Base-by-base conservation (phyloP, 2,329 filamentous ascomycete genomes). In the Aspergillus terreus region DNA sequence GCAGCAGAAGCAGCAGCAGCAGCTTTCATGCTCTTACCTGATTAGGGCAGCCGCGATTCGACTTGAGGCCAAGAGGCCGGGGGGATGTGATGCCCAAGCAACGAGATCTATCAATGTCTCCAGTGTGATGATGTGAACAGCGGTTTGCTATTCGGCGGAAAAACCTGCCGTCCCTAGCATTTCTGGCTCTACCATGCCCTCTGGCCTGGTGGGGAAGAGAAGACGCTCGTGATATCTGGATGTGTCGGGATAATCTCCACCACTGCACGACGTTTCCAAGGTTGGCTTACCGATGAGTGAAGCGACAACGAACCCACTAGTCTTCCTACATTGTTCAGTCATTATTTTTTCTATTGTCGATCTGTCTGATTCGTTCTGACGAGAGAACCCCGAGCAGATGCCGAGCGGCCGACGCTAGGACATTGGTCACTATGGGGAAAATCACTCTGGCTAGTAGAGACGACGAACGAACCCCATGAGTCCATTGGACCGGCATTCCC, bases 61-160 rank as follows among this genome's bases (percentile, higher is more conserved):
- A n/a, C 35, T 38, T 14, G 14, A 38, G 40, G 19, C 19, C 40
- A 42, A 17, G 12, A 38, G 35, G 35, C 35, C 40, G 15, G 40
- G 11, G 11, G 23, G 40, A 23, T 42, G 40, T 42, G 40, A 23
- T 42, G 40, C 40, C 40, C 40, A 42, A 42, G 40, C 15, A 42
- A 23, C 15, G n/a, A 42, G 15, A 19, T 23, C 40, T 42, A 42
- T 42, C 40, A 12, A 42, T 7, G 10, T 12, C n/a, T 19, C 43
- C 41, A 35, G 41, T 23, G 41, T 19, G 4, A 36, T 38, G 14
- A 23, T 30, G 30, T 30, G 30, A 21, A 11, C 15, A 19, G 27
- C 27, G 25, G 7, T 17, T 11, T 50, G 30, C 27, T 42, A 53
- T 53, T 53, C 47, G 47, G 47, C 47, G 43, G 15, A 46, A 53